Evolutionary conservation across 768 basidiomycete genomes (phyloP).

Genomic region (Hysterangium stoloniferum): DNA sequence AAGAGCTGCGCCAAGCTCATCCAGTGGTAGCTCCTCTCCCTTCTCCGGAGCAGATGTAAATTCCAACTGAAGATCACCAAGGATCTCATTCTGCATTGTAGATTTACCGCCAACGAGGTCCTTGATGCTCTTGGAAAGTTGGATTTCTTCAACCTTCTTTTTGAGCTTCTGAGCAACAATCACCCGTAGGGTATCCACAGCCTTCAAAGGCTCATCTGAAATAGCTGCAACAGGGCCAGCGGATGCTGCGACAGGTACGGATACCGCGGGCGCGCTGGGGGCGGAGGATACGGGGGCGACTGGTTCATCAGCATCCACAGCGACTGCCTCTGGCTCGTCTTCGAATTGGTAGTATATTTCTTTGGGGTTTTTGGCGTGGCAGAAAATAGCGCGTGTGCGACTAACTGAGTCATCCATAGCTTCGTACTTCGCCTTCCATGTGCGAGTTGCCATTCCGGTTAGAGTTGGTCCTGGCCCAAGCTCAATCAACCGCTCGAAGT

Average conservation of each 20-base stretch:
- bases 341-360: slow-evolving; percentile 99
- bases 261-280: slow-evolving; percentile 31
- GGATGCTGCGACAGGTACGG: slow-evolving; percentile 35
- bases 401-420: slow-evolving; percentile 77
- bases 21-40: slow-evolving; percentile 93
- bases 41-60: slow-evolving; percentile 95
- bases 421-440: slow-evolving; percentile 92
- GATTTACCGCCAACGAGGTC: slow-evolving; percentile 98
- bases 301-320: slow-evolving; percentile 29
- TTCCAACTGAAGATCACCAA: slow-evolving; percentile 94
- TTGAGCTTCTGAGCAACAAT: slow-evolving; percentile 98
- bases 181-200: slow-evolving; percentile 75
- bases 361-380: slow-evolving; percentile 91
- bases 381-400: slow-evolving; percentile 73
- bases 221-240: slow-evolving; percentile 64
- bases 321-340: slow-evolving; percentile 53
- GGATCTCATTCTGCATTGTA: slow-evolving; percentile 96
- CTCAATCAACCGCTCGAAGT: slow-evolving; percentile 91
- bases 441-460: slow-evolving; percentile 89
- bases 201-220: slow-evolving; percentile 88
- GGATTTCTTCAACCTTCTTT: slow-evolving; percentile 86
- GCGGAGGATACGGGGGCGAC: slow-evolving; percentile 31
- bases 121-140: slow-evolving; percentile 91
- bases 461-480: slow-evolving; percentile 94
- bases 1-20: slow-evolving; percentile 87